Evolutionary conservation across 1,139 yeast species (phyloP).

Genomic region (Debaryomyces sp.): DNA sequence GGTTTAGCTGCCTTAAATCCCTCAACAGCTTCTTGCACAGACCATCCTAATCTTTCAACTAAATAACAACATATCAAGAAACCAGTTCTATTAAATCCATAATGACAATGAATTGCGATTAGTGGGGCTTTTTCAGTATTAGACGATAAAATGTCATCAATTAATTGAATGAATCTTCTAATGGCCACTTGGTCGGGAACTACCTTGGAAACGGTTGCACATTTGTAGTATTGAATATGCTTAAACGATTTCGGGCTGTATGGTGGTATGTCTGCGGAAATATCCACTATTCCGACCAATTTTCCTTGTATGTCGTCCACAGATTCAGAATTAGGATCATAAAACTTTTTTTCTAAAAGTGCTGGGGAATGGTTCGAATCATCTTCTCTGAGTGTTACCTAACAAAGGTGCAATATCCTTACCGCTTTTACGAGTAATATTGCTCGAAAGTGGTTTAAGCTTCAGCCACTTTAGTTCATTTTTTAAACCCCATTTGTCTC

Average conservation of each 20-base stretch:
- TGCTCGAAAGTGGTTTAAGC: slow-evolving; percentile 52
- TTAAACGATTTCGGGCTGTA: slow-evolving; percentile 63
- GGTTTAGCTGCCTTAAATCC: slow-evolving; percentile 60
- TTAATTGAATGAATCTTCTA: slow-evolving; percentile 54
- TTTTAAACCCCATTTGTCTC: slow-evolving; percentile 79
- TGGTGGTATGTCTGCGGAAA: slow-evolving; percentile 77
- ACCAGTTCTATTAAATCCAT: slow-evolving; percentile 82
- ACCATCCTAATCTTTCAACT: slow-evolving; percentile 60
- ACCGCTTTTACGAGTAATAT: slow-evolving; percentile 37
- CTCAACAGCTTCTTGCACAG: slow-evolving; percentile 63
- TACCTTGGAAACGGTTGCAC: slow-evolving; percentile 77
- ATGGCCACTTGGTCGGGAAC: slow-evolving; percentile 71
- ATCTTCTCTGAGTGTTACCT: slow-evolving; percentile 71
- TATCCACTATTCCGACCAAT: slow-evolving; percentile 65
- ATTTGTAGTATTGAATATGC: slow-evolving; percentile 62
- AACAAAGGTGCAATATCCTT: slow-evolving; percentile 51
- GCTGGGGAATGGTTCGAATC: slow-evolving; percentile 64
- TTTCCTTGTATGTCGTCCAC: slow-evolving; percentile 25
- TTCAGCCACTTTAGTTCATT: slow-evolving; percentile 74
- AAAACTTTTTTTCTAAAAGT: slow-evolving; percentile 50
- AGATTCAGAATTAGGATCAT: slow-evolving; percentile 31
- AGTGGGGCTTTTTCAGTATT: slow-evolving; percentile 32
- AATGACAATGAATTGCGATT: slow-evolving; percentile 77
- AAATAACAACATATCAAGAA: slow-evolving; percentile 71
- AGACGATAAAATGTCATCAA: slow-evolving; percentile 48